Conservation (phyloP, 176 grass and related monocot species). For the Lolium multiflorum region DNA sequence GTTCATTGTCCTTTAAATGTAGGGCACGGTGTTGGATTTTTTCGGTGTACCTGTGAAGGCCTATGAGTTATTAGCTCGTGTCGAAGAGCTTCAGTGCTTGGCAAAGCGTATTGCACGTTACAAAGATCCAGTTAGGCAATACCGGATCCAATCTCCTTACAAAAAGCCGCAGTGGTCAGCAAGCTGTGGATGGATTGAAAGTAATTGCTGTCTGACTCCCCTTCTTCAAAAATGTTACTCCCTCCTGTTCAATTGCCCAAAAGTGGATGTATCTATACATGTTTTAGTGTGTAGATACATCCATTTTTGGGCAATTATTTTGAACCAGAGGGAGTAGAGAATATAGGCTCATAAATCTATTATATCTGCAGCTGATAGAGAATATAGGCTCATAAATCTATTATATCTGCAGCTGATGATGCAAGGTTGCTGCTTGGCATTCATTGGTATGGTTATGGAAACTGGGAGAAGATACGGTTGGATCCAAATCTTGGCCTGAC, state of each 20-base stretch:
- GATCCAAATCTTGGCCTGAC: constrained; percentile 79
- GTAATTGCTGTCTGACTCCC: constrained; percentile 61
- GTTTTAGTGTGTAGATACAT: no score
- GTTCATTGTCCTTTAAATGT: constrained; percentile 38
- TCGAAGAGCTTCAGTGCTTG: constrained; percentile 97
- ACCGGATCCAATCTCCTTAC: constrained; percentile 83
- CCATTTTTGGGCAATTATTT: no score
- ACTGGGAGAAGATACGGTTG: constrained; percentile 97
- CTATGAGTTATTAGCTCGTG: constrained; percentile 77
- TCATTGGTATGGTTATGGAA: constrained; percentile 98
- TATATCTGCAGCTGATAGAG: constrained; percentile 61
- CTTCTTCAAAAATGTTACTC: constrained; percentile 27
- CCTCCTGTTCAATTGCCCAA: no score
- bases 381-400: constrained; percentile 35
- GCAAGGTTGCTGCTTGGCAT: constrained; percentile 95
- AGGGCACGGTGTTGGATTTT: constrained; percentile 97
- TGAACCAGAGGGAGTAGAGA: background rate
- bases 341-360: constrained; percentile 39
- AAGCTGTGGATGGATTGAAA: constrained; percentile 95
- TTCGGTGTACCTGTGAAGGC: constrained; percentile 96
- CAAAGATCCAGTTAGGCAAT: constrained; percentile 97
- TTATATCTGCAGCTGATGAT: constrained; percentile 79
- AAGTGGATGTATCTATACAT: no score
- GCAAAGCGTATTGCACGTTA: constrained; percentile 90
- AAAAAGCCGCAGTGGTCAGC: constrained; percentile 98